Evolutionary conservation across 257 asterid genomes (phyloP), one percentile per base, ranked within the genome.

Genomic region (Petunia secreta): DNA sequence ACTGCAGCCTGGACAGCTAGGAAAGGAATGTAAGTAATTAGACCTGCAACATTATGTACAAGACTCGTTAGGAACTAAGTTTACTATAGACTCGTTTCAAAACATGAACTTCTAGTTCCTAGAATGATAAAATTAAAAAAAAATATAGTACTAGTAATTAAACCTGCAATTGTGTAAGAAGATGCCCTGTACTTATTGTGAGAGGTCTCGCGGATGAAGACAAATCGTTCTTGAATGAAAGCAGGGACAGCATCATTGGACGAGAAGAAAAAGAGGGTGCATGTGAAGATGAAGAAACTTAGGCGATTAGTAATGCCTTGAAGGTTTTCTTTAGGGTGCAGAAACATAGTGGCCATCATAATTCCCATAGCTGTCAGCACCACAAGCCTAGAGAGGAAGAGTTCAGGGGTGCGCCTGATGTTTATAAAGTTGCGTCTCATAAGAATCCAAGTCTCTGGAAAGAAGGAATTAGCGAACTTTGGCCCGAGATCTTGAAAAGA

Each of bases 171-270:
- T 36, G 98, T 88, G 86, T 92, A 92, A n/a, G 98, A 91, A 2
- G 98, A 94, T 74, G 98, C 98, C 39, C 98, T 82, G 54, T 94
- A 94, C 4, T 97, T 93, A 40, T 92, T 92, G 86, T 94, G 98
- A 0, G 97, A 92, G 36, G 95, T 92, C 75, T 94, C 97, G 1
- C 94, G 94, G 14, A 94, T 83, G 84, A 91, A 92, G 52, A 94
- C 87, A 90, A 89, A 90, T 54, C 97, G 94, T 75, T 94, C 98
- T 59, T 94, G 97, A 78, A 94, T 94, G 85, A 94, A 94, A 43
- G 97, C 98, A 0, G 98, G 98, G 65, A 94, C 98, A 5, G 97
- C 98, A 62, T 92, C 98, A 73, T 94, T 94, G 15, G 98, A 94
- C 38, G 97, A 92, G 84, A 90, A 91, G 95, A 92, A 94, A 79